phyloP scores from a whole-genome alignment of 257 asterid species.

The Plectranthus barbatus region DNA sequence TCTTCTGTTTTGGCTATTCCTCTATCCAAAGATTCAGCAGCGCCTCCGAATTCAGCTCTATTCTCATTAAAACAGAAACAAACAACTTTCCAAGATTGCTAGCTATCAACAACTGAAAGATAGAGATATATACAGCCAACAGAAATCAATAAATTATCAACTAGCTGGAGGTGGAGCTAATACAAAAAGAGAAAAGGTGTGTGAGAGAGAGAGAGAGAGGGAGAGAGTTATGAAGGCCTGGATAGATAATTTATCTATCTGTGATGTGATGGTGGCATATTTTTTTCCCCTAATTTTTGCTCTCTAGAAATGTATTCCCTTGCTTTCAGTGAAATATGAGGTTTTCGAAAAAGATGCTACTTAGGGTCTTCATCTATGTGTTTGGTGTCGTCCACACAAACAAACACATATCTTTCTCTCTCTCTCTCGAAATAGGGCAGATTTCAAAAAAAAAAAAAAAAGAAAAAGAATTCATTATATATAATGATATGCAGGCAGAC shows the following conservation, averaged over 20 bases:
- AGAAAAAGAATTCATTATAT: neutral
- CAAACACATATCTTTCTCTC: conserved; percentile 21
- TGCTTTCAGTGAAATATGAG: conserved; percentile 43
- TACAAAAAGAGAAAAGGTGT: neutral
- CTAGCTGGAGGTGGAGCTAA: neutral
- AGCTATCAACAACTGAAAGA: too few species aligned
- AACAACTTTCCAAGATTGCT: too few species aligned
- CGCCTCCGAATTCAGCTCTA: neutral
- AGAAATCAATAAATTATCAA: too few species aligned
- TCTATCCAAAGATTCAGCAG: too few species aligned
- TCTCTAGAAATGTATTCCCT: conserved; percentile 13
- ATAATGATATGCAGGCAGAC: neutral
- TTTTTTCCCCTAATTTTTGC: neutral
- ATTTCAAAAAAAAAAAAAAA: neutral
- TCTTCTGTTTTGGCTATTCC: too few species aligned
- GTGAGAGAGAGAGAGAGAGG: neutral
- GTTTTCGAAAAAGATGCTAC: conserved; percentile 36
- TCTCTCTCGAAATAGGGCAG: neutral
- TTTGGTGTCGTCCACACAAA: conserved; percentile 42
- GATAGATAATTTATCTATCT: conserved; percentile 11
- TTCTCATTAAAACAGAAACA: neutral
- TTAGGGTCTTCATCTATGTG: conserved; percentile 19
- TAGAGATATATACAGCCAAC: too few species aligned
- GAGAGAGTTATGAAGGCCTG: conserved; percentile 5
- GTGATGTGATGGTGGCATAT: conserved; percentile 20